Conservation (phyloP, 2,329 filamentous ascomycete species). For the Neoarthrinium moseri region DNA sequence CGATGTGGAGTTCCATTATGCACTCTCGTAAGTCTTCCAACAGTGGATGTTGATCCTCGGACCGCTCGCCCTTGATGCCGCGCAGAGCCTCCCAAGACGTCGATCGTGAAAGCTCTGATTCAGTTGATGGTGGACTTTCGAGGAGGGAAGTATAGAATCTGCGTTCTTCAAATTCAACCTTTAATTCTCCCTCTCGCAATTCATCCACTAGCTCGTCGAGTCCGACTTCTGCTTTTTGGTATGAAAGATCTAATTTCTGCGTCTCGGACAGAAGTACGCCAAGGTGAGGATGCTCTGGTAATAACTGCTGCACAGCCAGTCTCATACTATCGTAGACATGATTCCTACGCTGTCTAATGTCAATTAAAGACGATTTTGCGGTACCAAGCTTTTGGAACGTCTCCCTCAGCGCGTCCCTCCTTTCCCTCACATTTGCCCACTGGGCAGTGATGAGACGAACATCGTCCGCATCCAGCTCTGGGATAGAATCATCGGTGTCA, state of each 20-base stretch:
- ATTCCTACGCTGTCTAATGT: constrained; percentile 20
- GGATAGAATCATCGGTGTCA: neutral
- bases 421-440: constrained; percentile 7
- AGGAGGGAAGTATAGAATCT: constrained; percentile 22
- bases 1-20: constrained; percentile 43
- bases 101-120: constrained; percentile 15
- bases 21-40: constrained; percentile 43
- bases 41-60: constrained; percentile 44
- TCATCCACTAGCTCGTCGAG: constrained; percentile 26
- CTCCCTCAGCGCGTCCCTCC: neutral
- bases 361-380: constrained; percentile 17
- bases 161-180: constrained; percentile 21
- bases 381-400: constrained; percentile 13
- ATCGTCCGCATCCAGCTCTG: neutral
- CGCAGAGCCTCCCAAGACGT: constrained; percentile 19
- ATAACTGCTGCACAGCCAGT: constrained; percentile 18
- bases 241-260: constrained; percentile 17
- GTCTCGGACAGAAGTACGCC: constrained; percentile 22
- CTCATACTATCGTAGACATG: constrained; percentile 22
- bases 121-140: constrained; percentile 13
- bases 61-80: constrained; percentile 27
- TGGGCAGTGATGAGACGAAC: constrained; percentile 5
- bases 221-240: constrained; percentile 23
- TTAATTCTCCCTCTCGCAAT: constrained; percentile 19
- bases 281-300: constrained; percentile 16